Conservation (phyloP, 2,329 filamentous ascomycete species). For the Incumbomyces lentus region DNA sequence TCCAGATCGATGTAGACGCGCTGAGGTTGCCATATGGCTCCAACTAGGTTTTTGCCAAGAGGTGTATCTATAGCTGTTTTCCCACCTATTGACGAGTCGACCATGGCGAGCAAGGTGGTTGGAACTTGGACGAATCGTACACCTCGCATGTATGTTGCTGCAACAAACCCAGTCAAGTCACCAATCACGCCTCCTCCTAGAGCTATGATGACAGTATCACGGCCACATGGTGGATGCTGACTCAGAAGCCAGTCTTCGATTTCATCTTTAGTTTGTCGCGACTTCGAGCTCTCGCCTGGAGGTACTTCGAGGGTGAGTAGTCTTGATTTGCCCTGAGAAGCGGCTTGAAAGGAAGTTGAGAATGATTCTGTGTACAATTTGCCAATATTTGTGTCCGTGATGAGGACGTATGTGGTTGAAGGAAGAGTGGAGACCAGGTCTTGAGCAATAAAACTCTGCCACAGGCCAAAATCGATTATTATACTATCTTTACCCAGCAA, state of each 20-base stretch:
- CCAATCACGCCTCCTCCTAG: slow-evolving; percentile 94
- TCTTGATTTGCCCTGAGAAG: slow-evolving; percentile 33
- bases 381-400: slow-evolving; percentile 89
- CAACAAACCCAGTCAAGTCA: slow-evolving; percentile 95
- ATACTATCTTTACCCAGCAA: slow-evolving; percentile 88
- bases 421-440: slow-evolving; percentile 68
- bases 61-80: slow-evolving; percentile 98
- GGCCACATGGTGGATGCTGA: slow-evolving; percentile 70
- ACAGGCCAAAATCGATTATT: slow-evolving; percentile 82
- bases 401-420: slow-evolving; percentile 88
- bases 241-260: slow-evolving; percentile 96
- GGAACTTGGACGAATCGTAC: slow-evolving; percentile 94
- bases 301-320: slow-evolving; percentile 79
- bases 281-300: slow-evolving; percentile 89
- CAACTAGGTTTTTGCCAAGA: slow-evolving; percentile 89
- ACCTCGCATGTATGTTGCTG: slow-evolving; percentile 96
- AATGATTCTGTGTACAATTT: slow-evolving; percentile 74
- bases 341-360: slow-evolving; percentile 51
- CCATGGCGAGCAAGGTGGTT: slow-evolving; percentile 90
- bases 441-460: slow-evolving; percentile 67
- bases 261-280: slow-evolving; percentile 81
- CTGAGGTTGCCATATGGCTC: slow-evolving; percentile 91
- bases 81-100: slow-evolving; percentile 94
- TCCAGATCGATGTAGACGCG: slow-evolving; percentile 89
- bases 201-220: slow-evolving; percentile 90